Conservation (phyloP, 495 filamentous ascomycete species). For the Chaetomidium leptoderma region DNA sequence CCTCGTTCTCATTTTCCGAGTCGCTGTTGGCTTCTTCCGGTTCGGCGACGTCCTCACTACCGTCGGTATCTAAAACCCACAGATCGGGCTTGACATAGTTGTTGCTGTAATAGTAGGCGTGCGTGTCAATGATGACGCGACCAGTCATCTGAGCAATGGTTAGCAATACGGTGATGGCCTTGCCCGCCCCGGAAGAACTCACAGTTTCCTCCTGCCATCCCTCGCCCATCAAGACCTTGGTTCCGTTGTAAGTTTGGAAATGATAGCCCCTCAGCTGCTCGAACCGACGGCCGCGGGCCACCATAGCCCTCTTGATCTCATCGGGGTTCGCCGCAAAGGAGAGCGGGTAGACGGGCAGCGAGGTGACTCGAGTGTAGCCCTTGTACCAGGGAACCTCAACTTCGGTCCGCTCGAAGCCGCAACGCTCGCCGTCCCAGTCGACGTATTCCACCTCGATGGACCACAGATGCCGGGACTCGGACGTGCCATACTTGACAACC, state of each 20-base stretch:
- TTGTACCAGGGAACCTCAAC: constrained; percentile 42
- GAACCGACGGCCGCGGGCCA: constrained; percentile 43
- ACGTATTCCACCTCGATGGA: constrained; percentile 40
- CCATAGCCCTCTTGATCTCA: constrained; percentile 30
- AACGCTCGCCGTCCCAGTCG: constrained; percentile 54
- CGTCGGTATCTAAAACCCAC: background rate
- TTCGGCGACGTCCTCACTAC: background rate
- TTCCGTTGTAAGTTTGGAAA: constrained; percentile 52
- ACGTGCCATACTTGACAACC: constrained; percentile 12
- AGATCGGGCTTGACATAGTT: constrained; percentile 13
- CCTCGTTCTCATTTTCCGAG: background rate
- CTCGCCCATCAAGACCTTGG: constrained; percentile 12
- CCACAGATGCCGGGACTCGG: background rate
- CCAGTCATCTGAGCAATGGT: constrained; percentile 6
- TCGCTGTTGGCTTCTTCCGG: background rate
- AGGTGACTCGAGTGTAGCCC: constrained; percentile 48
- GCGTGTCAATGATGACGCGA: constrained; percentile 24
- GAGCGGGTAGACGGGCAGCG: constrained; percentile 51
- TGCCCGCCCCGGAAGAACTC: background rate
- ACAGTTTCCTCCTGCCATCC: constrained; percentile 2
- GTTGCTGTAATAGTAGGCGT: constrained; percentile 21
- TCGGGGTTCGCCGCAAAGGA: constrained; percentile 44
- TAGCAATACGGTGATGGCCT: background rate
- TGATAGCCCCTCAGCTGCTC: constrained; percentile 51
- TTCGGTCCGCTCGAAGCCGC: constrained; percentile 40